Conservation (phyloP, 2,329 filamentous ascomycete species). For the Ceratocystis diversiconidia region DNA sequence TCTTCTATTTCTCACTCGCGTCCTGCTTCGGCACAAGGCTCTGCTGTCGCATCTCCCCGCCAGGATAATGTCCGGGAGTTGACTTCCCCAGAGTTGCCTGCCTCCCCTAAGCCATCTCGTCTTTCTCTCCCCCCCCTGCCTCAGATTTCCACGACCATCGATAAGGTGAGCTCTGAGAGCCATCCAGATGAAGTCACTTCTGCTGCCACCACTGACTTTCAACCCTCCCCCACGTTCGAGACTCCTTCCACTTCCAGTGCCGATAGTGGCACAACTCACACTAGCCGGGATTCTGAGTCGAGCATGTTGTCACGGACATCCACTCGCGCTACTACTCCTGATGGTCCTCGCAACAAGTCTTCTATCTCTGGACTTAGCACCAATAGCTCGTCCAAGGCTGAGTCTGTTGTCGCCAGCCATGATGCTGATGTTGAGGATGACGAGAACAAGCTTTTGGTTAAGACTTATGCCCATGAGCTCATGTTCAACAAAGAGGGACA, state of each 20-base stretch:
- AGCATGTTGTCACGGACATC: conserved; percentile 71
- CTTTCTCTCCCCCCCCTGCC: conserved; percentile 42
- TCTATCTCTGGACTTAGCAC: conserved; percentile 56
- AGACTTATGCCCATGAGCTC: conserved; percentile 80
- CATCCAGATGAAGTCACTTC: conserved; percentile 18
- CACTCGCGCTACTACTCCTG: conserved; percentile 77
- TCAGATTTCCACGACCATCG: conserved; percentile 39
- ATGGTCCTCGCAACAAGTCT: conserved; percentile 46
- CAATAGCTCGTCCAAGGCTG: conserved; percentile 39
- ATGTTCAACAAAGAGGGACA: conserved; percentile 90
- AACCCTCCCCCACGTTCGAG: conserved; percentile 43
- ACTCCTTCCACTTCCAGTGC: conserved; percentile 63
- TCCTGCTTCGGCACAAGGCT: conserved; percentile 31
- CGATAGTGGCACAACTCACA: conserved; percentile 64
- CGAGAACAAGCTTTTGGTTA: conserved; percentile 75
- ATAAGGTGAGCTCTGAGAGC: conserved; percentile 36
- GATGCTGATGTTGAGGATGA: conserved; percentile 65
- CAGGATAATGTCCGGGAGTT: neutral
- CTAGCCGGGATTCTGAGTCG: conserved; percentile 66
- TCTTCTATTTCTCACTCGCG: conserved; percentile 23
- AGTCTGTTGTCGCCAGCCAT: conserved; percentile 28
- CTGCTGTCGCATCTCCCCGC: conserved; percentile 21
- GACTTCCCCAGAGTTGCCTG: neutral
- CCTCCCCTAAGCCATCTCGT: conserved; percentile 26
- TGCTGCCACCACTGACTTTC: conserved; percentile 29